phyloP scores from a whole-genome alignment of 805 yeast species.

The Ogataea naganishii region DNA sequence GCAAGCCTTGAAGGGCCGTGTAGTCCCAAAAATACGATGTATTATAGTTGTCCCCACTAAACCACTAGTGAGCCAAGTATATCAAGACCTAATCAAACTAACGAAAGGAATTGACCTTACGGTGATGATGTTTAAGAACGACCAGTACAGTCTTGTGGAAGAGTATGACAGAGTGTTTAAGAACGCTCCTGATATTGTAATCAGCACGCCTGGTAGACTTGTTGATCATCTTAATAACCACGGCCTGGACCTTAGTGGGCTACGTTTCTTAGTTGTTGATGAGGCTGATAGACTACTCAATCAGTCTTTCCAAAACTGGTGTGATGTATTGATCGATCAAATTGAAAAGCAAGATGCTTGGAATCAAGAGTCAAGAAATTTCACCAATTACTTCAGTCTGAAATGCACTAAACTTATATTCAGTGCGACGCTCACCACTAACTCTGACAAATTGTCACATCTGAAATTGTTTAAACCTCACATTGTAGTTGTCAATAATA shows the following conservation, averaged over 20 bases:
- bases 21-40: slow-evolving; percentile 68
- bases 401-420: slow-evolving; percentile 61
- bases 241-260: slow-evolving; percentile 34
- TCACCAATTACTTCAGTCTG: slow-evolving; percentile 26
- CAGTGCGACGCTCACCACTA: slow-evolving; percentile 90
- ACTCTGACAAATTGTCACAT: slow-evolving; percentile 75
- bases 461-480: slow-evolving; percentile 66
- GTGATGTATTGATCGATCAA: slow-evolving; percentile 40
- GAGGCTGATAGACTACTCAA: slow-evolving; percentile 79
- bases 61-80: slow-evolving; percentile 79
- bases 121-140: slow-evolving; percentile 54
- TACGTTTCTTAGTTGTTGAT: slow-evolving; percentile 63
- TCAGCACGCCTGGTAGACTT: slow-evolving; percentile 72
- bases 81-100: slow-evolving; percentile 48
- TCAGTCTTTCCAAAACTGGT: slow-evolving; percentile 93
- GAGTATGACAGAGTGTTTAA: slow-evolving; percentile 47
- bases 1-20: slow-evolving; percentile 52
- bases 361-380: slow-evolving; percentile 7
- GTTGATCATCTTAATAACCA: slow-evolving; percentile 58
- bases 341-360: slow-evolving; percentile 25
- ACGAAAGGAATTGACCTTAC: slow-evolving; percentile 60
- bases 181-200: slow-evolving; percentile 51
- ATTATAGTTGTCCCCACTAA: slow-evolving; percentile 83
- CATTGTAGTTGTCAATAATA: slow-evolving; percentile 62
- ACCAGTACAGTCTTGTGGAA: slow-evolving; percentile 38